Conservation (phyloP, 176 grass and related monocot genomes). For the Canna indica region DNA sequence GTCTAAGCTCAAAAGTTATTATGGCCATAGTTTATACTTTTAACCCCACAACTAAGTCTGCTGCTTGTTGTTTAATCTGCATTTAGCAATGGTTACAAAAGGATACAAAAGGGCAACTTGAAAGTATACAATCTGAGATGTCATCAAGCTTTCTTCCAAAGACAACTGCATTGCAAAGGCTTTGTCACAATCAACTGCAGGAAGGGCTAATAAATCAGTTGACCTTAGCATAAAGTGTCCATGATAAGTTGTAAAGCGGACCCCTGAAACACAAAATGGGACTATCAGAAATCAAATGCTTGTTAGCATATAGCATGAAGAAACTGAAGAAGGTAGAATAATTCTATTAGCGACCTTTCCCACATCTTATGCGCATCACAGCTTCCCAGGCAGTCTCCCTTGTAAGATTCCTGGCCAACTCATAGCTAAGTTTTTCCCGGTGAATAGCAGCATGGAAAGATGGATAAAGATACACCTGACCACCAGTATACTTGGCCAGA, state of each 20-base stretch:
- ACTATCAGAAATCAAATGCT: conserved; percentile 18
- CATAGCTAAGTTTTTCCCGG: conserved; percentile 64
- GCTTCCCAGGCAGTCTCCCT: conserved; percentile 97
- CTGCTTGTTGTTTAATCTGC: not conserved
- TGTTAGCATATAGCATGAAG: not conserved
- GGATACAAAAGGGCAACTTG: conserved; percentile 96
- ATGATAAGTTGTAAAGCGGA: conserved; percentile 89
- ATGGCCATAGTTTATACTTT: not conserved
- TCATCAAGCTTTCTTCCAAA: conserved; percentile 87
- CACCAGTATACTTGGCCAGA: conserved; percentile 89
- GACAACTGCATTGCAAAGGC: conserved; percentile 83
- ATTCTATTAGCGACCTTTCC: conserved; percentile 54
- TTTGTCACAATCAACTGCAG: conserved; percentile 97
- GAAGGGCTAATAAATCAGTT: conserved; percentile 91
- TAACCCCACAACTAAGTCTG: not conserved
- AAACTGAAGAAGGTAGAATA: not conserved
- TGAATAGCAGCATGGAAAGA: conserved; percentile 58
- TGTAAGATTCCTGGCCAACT: conserved; percentile 74
- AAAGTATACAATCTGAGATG: conserved; percentile 76
- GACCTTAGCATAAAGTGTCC: conserved; percentile 97
- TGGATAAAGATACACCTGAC: conserved; percentile 92
- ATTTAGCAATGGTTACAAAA: conserved; percentile 15
- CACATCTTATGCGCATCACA: conserved; percentile 96
- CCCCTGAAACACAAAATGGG: conserved; percentile 39
- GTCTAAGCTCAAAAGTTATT: not conserved